Evolutionary conservation across 2,329 filamentous ascomycete genomes (phyloP).

Genomic region (Neocatenulostroma microsporum): DNA sequence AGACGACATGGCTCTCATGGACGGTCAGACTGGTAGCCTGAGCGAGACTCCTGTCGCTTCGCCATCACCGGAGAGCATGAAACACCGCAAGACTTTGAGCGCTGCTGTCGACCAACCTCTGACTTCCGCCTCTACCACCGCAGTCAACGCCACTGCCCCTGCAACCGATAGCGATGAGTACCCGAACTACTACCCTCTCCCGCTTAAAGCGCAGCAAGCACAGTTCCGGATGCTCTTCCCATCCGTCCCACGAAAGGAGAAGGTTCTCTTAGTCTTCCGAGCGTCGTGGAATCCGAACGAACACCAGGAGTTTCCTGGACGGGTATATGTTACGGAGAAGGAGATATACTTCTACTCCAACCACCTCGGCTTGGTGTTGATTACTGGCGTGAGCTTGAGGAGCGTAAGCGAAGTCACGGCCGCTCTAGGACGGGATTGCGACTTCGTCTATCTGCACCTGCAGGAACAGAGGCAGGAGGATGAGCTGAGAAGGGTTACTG

Average conservation of each 20-base stretch:
- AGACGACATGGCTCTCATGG: too few species aligned
- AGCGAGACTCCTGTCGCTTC: too few species aligned
- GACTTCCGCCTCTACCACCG: slow-evolving; percentile 5
- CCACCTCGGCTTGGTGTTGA: slow-evolving; percentile 81
- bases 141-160: slow-evolving; percentile 5
- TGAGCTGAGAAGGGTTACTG: slow-evolving; percentile 65
- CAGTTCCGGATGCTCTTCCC: slow-evolving; percentile 93
- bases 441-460: slow-evolving; percentile 82
- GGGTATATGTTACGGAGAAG: slow-evolving; percentile 78
- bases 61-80: slow-evolving; percentile 24
- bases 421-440: slow-evolving; percentile 81
- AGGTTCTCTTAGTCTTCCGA: slow-evolving; percentile 83
- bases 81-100: slow-evolving; percentile 13
- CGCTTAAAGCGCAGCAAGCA: slow-evolving; percentile 67
- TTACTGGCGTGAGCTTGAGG: slow-evolving; percentile 66
- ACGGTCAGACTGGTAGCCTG: slow-evolving; percentile 1
- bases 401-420: slow-evolving; percentile 83
- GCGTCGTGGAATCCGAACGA: slow-evolving; percentile 79
- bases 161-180: slow-evolving; percentile 47
- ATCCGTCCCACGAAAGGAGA: slow-evolving; percentile 65
- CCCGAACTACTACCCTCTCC: slow-evolving; percentile 68
- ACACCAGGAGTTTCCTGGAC: slow-evolving; percentile 69
- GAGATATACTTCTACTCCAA: slow-evolving; percentile 96
- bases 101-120: slow-evolving; percentile 4
- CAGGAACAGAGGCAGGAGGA: slow-evolving; percentile 46